phyloP scores from a whole-genome alignment of 768 basidiomycete species.

The Leucosporidium scottii region DNA sequence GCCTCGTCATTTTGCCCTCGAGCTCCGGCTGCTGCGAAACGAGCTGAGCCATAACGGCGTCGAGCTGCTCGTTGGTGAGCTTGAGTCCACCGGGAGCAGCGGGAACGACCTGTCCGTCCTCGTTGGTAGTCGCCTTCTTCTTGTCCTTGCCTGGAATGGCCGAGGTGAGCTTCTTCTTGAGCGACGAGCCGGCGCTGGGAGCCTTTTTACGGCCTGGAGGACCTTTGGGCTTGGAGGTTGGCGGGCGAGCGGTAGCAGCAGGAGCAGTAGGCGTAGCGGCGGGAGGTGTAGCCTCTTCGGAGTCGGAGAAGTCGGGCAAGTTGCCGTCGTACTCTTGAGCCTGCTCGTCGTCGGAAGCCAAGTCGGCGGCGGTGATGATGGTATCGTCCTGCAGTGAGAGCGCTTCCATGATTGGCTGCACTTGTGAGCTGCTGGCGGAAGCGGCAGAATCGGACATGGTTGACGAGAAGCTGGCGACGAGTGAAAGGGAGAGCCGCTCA shows the following conservation, averaged over 20 bases:
- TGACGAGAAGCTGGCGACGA: no score
- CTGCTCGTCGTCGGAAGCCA: no score
- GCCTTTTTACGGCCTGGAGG: constrained; percentile 19
- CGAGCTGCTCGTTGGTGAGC: constrained; percentile 58
- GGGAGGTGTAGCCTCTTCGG: constrained; percentile 1
- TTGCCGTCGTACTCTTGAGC: constrained; percentile 18
- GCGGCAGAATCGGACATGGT: no score
- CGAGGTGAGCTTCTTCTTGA: constrained; percentile 23
- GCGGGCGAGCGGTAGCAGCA: background rate
- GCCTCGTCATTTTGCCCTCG: constrained; percentile 59
- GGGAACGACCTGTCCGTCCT: background rate
- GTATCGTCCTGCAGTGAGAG: no score
- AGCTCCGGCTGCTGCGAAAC: constrained; percentile 55
- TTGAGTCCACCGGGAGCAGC: constrained; percentile 46
- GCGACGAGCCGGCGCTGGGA: constrained; percentile 4
- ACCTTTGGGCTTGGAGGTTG: constrained; percentile 6
- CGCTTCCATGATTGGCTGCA: no score
- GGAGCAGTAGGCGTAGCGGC: background rate
- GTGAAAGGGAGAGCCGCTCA: no score
- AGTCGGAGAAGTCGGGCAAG: constrained; percentile 33
- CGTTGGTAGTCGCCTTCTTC: background rate
- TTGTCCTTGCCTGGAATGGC: background rate
- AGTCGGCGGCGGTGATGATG: no score
- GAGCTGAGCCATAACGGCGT: constrained; percentile 61
- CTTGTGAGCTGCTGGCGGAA: no score